phyloP scores from a whole-genome alignment of 2,329 filamentous ascomycete species.

The Thyridium curvatum region DNA sequence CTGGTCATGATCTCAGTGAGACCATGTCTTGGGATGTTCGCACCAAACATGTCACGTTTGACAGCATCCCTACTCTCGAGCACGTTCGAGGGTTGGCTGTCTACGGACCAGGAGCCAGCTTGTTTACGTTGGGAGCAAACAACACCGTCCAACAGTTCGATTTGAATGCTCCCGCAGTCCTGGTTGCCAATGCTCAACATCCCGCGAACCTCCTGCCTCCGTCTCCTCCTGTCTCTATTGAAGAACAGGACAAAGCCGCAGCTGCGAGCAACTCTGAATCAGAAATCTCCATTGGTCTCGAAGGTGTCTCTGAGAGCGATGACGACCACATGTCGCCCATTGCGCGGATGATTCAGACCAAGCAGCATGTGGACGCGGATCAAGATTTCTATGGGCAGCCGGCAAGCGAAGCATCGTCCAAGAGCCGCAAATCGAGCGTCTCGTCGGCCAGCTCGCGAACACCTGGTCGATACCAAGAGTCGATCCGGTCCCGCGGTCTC shows the following conservation, averaged over 20 bases:
- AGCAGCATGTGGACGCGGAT: constrained; percentile 53
- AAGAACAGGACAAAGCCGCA: constrained; percentile 55
- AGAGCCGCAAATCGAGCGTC: constrained; percentile 54
- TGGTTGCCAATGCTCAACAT: constrained; percentile 86
- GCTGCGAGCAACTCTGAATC: constrained; percentile 48
- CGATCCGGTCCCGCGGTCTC: constrained; percentile 45
- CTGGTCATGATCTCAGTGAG: constrained; percentile 52
- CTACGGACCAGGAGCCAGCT: constrained; percentile 81
- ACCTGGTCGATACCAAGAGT: constrained; percentile 41
- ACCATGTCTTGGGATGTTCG: constrained; percentile 95
- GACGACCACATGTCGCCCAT: constrained; percentile 71
- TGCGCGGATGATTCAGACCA: constrained; percentile 67
- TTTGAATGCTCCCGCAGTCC: constrained; percentile 70
- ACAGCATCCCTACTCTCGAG: constrained; percentile 78
- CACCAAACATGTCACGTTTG: constrained; percentile 93
- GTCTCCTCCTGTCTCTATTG: constrained; percentile 74
- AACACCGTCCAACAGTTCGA: constrained; percentile 94
- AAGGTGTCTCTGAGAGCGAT: constrained; percentile 65
- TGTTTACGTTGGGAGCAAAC: constrained; percentile 86
- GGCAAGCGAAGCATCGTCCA: constrained; percentile 44
- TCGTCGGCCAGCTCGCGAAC: constrained; percentile 50
- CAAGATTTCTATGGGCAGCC: constrained; percentile 58
- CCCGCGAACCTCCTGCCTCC: constrained; percentile 71
- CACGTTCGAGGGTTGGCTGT: constrained; percentile 76
- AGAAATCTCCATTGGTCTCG: constrained; percentile 49